phyloP scores from a whole-genome alignment of 1,284 basidiomycete genomes.

The Puccinia polysora region DNA sequence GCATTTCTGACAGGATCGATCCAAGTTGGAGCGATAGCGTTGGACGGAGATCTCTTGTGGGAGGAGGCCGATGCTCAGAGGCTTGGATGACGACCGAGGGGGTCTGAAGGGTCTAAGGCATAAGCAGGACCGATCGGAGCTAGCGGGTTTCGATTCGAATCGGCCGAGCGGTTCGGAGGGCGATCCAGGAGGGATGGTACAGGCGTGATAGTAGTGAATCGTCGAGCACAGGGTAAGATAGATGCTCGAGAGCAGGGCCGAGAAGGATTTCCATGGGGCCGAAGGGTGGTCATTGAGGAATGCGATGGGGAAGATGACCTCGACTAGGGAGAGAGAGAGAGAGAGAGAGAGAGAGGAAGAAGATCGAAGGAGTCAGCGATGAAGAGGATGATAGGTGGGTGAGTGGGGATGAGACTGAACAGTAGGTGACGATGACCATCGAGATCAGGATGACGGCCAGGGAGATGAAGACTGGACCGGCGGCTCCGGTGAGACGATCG shows the following conservation, averaged over 20 bases:
- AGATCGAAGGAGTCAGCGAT: constrained; percentile 53
- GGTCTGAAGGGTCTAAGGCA: neutral
- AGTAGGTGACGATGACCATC: constrained; percentile 70
- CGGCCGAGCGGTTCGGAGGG: neutral
- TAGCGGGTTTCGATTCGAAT: neutral
- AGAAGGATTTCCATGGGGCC: constrained; percentile 64
- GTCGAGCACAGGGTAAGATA: constrained; percentile 3
- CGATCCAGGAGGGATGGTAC: constrained; percentile 1
- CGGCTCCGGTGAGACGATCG: constrained; percentile 77
- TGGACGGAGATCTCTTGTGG: constrained; percentile 56
- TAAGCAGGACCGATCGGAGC: neutral
- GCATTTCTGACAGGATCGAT: constrained; percentile 61
- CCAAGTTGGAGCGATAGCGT: constrained; percentile 64
- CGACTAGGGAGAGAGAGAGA: constrained; percentile 60
- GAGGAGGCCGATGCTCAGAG: constrained; percentile 54
- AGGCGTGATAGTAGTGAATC: constrained; percentile 14
- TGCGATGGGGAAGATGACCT: constrained; percentile 71
- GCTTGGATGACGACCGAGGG: constrained; percentile 67
- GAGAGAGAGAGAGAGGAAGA: constrained; percentile 57
- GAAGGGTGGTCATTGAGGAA: constrained; percentile 70
- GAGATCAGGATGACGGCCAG: constrained; percentile 69
- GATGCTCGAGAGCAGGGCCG: neutral
- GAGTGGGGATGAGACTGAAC: constrained; percentile 58
- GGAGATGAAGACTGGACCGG: constrained; percentile 80
- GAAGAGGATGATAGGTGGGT: neutral